A percentile compares a stretch with the other conserved stretches of the same genome.
phyloP scores from a whole-genome alignment of 2,329 filamentous ascomycete genomes.

The Penicillium glabrum region DNA sequence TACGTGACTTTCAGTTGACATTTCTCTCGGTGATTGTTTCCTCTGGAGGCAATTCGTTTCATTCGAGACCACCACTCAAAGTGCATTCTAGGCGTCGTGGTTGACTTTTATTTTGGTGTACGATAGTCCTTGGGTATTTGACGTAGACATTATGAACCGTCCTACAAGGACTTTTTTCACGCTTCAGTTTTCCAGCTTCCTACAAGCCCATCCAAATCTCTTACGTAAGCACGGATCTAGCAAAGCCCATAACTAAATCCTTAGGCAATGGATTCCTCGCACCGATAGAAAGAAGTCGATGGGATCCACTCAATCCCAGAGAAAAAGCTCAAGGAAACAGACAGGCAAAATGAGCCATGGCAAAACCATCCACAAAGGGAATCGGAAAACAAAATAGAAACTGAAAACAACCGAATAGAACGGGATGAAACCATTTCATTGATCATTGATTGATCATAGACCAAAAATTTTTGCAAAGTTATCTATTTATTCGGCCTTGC shows the following conservation, averaged over 20 bases:
- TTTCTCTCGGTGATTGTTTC: too few relatives aligned
- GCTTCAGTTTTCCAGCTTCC: neutral
- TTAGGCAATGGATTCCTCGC: neutral
- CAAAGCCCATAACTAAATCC: neutral
- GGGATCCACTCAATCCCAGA: neutral
- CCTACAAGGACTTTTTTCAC: neutral
- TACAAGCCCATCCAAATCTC: neutral
- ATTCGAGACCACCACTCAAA: neutral
- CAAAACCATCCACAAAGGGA: neutral
- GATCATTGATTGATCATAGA: slow-evolving; percentile 14
- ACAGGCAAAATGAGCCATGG: neutral
- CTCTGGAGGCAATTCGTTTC: neutral
- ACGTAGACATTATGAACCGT: slow-evolving; percentile 14
- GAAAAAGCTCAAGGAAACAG: neutral
- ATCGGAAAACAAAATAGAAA: neutral
- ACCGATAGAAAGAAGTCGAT: neutral
- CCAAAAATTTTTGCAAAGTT: slow-evolving; percentile 15
- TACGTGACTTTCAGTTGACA: too few relatives aligned
- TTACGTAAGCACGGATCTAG: neutral
- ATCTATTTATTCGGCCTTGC: slow-evolving; percentile 80
- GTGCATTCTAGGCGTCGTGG: slow-evolving; percentile 15
- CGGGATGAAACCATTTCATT: slow-evolving; percentile 24
- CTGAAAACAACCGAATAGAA: slow-evolving; percentile 1
- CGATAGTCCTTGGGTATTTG: slow-evolving; percentile 15
- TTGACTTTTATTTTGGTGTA: slow-evolving; percentile 11